Conservation (phyloP, 2,329 filamentous ascomycete species). For the Penicillium sp. region DNA sequence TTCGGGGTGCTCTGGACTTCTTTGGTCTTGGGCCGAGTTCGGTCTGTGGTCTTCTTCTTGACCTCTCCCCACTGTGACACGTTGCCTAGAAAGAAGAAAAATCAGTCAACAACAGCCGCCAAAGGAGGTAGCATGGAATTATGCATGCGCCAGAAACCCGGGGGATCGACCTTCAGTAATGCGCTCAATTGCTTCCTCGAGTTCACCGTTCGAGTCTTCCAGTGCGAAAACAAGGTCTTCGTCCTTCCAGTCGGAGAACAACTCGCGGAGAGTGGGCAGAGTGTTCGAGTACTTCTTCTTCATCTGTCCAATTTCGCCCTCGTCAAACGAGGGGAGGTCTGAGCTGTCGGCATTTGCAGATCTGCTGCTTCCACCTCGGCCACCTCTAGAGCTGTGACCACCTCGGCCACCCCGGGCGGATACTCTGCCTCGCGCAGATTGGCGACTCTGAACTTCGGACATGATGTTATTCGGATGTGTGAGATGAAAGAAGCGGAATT, state of each 20-base stretch:
- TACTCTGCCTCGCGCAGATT: constrained; percentile 83
- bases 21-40: constrained; percentile 47
- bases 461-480: constrained; percentile 55
- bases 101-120: constrained; percentile 12
- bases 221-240: constrained; percentile 91
- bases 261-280: constrained; percentile 78
- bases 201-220: constrained; percentile 63
- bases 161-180: constrained; percentile 48
- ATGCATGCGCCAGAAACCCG: constrained; percentile 2
- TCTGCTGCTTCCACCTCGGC: constrained; percentile 64
- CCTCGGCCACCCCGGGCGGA: constrained; percentile 81
- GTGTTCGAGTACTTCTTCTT: constrained; percentile 84
- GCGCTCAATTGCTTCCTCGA: constrained; percentile 50
- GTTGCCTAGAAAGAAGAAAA: constrained; percentile 39
- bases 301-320: constrained; percentile 86
- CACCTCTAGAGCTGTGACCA: constrained; percentile 67
- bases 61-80: constrained; percentile 54
- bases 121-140: constrained; percentile 1
- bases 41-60: constrained; percentile 51
- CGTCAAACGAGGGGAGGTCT: constrained; percentile 65
- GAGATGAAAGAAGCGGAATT: constrained; percentile 28
- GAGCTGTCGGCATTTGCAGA: constrained; percentile 71
- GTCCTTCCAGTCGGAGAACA: constrained; percentile 94
- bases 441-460: constrained; percentile 91
- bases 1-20: constrained; percentile 37